Base-by-base conservation (phyloP, 2,329 filamentous ascomycete species). In the Colletotrichum lindemuthianum region DNA sequence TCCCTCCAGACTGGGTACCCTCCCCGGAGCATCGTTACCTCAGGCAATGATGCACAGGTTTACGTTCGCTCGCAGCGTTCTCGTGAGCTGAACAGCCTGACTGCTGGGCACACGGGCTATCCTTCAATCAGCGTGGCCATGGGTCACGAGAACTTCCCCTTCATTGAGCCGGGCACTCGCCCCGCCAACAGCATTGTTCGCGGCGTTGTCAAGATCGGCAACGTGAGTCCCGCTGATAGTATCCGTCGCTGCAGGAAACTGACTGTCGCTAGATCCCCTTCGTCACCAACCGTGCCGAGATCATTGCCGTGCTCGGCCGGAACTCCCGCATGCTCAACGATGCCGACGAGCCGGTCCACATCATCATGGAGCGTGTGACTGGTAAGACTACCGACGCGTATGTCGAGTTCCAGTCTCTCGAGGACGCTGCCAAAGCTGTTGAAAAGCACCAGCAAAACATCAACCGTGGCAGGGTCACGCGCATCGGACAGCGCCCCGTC, bases 281-380 rank as follows among this genome's bases (percentile, higher is more conserved):
- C 67, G 75, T 76, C 13, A 82, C 84, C 51, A 83, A 77, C 32
- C 81, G 84, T 4, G 72, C 82, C 12, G 86, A 89, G 70, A 75
- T 89, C 15, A 78, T 87, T 57, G 86, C 86, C 2, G 86, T 88
- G 69, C 77, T 89, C 15, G 87, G 87, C 3, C 82, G 84, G 53
- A 87, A 85, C 69, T 82, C 84, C 24, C 82, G 80, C 60, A 80
- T 88, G 39, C 72, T 87, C 50, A 83, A 81, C 36, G 86, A 88
- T 63, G 72, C 71, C 2, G 78, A 85, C 6, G 86, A 88, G 69
- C 82, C 85, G 1, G 78, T 89, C 8, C 87, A 89, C 64, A 88
- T 89, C 67, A 86, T 88, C 69, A 88, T 89, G 86, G 87, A 89
- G 59, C 82, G 86, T n/a, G 79, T 83, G 24, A 86, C 85, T 3